phyloP scores from a whole-genome alignment of 495 filamentous ascomycete genomes.

The Penicillium chermesinum region DNA sequence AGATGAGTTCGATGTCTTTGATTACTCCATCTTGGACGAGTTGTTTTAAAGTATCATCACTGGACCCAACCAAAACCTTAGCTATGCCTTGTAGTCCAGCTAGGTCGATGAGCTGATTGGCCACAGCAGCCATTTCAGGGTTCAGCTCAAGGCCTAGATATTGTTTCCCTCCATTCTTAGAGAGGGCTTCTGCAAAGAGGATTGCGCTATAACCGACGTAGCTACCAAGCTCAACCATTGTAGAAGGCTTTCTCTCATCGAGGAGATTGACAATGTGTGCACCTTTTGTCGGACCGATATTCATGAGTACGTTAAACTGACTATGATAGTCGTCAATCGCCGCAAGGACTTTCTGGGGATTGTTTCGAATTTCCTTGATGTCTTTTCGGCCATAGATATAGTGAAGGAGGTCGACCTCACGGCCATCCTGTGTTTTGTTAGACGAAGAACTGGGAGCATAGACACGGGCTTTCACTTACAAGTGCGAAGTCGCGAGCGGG shows the following conservation, averaged over 20 bases:
- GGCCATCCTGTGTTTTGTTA: slow-evolving; percentile 45
- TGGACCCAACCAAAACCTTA: slow-evolving; percentile 12
- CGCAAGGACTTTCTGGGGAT: slow-evolving; percentile 51
- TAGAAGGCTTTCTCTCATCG: slow-evolving; percentile 49
- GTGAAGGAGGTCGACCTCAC: slow-evolving; percentile 63
- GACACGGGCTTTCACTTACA: slow-evolving; percentile 32
- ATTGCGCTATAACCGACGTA: slow-evolving; percentile 72
- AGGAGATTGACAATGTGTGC: slow-evolving; percentile 57
- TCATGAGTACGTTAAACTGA: slow-evolving; percentile 59
- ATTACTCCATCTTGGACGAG: slow-evolving; percentile 30
- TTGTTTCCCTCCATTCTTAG: slow-evolving; percentile 43
- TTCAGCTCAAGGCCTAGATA: slow-evolving; percentile 59
- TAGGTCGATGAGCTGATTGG: slow-evolving; percentile 52
- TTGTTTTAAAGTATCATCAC: slow-evolving; percentile 18
- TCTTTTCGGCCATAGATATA: slow-evolving; percentile 53
- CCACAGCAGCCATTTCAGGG: slow-evolving; percentile 57
- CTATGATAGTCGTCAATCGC: slow-evolving; percentile 50
- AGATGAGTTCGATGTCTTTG: slow-evolving; percentile 51
- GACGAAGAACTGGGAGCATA: no score
- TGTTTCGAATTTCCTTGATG: slow-evolving; percentile 48
- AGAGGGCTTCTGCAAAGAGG: slow-evolving; percentile 54
- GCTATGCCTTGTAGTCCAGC: slow-evolving; percentile 59
- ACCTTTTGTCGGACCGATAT: slow-evolving; percentile 63
- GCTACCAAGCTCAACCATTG: slow-evolving; percentile 68
- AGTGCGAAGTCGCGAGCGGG: neutral